Percentiles rank a stretch among this genome's conserved stretches.
Evolutionary conservation across 345 rosid genomes (phyloP).

Genomic region (Dipteronia sinensis): DNA sequence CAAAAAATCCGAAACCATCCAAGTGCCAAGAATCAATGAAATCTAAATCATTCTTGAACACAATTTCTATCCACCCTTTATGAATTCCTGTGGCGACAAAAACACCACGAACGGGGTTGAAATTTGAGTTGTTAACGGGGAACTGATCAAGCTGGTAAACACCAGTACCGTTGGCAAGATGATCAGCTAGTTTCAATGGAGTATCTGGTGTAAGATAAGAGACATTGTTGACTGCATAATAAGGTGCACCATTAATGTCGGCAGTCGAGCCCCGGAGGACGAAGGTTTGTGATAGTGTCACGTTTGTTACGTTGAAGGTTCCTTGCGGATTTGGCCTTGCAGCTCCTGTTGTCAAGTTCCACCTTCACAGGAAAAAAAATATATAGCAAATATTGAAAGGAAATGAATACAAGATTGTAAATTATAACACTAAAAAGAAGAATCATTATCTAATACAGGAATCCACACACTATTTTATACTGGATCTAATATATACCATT

Average conservation of each 20-base stretch:
- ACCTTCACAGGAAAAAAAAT: constrained; percentile 29
- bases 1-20: constrained; percentile 59
- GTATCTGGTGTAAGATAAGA: constrained; percentile 48
- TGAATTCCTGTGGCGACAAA: constrained; percentile 47
- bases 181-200: constrained; percentile 59
- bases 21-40: constrained; percentile 58
- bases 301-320: constrained; percentile 43
- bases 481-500: too few relatives aligned
- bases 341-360: constrained; percentile 56
- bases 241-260: constrained; percentile 20
- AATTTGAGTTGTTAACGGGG: constrained; percentile 28
- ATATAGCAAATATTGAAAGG: not conserved
- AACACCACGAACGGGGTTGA: constrained; percentile 30
- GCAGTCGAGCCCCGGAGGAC: constrained; percentile 25
- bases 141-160: constrained; percentile 39
- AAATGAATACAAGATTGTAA: not conserved
- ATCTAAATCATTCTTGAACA: constrained; percentile 38
- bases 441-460: too few relatives aligned
- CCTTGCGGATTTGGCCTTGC: constrained; percentile 74
- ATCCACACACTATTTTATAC: too few relatives aligned
- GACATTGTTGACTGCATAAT: constrained; percentile 51
- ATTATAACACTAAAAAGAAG: too few relatives aligned
- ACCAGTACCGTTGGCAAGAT: constrained; percentile 32
- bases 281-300: constrained; percentile 43
- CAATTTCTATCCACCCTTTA: constrained; percentile 53